These are phyloP conservation scores for Fusarium euwallaceae DNA, from an alignment of 2,329 filamentous ascomycete species.

Conservation along the genomic window DNA sequence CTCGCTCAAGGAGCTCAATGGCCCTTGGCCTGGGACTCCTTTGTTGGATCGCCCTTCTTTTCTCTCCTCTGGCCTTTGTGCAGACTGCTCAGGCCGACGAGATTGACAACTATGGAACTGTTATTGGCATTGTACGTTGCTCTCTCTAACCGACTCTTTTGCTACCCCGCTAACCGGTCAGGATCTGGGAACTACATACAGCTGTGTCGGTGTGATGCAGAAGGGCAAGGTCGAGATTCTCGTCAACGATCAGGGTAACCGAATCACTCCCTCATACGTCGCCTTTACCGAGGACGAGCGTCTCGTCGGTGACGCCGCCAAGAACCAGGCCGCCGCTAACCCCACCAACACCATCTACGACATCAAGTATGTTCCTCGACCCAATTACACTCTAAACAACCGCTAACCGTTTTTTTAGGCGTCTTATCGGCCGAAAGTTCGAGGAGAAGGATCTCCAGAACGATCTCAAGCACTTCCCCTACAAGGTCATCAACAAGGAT, in stretches of 20 bases:
- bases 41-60: slow-evolving; percentile 91
- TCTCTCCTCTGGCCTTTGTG: slow-evolving; percentile 88
- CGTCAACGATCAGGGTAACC: slow-evolving; percentile 96
- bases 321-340: slow-evolving; percentile 92
- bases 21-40: slow-evolving; percentile 87
- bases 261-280: slow-evolving; percentile 95
- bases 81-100: slow-evolving; percentile 81
- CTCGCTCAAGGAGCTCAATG: slow-evolving; percentile 75
- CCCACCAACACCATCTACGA: slow-evolving; percentile 83
- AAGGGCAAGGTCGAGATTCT: slow-evolving; percentile 96
- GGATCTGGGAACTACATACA: slow-evolving; percentile 90
- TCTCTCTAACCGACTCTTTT: not conserved
- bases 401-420: slow-evolving; percentile 62
- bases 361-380: slow-evolving; percentile 77
- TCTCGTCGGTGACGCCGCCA: slow-evolving; percentile 95
- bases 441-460: slow-evolving; percentile 87
- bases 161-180: slow-evolving; percentile 46
- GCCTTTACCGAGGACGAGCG: slow-evolving; percentile 98
- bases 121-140: slow-evolving; percentile 85
- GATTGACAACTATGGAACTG: slow-evolving; percentile 84
- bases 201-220: slow-evolving; percentile 95
- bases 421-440: slow-evolving; percentile 87
- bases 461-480: slow-evolving; percentile 99
- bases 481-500: slow-evolving; percentile 90
- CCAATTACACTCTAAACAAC: not conserved